Evolutionary conservation across 1,139 yeast genomes (phyloP).

Genomic region (Zygosaccharomyces pseudobailii): DNA sequence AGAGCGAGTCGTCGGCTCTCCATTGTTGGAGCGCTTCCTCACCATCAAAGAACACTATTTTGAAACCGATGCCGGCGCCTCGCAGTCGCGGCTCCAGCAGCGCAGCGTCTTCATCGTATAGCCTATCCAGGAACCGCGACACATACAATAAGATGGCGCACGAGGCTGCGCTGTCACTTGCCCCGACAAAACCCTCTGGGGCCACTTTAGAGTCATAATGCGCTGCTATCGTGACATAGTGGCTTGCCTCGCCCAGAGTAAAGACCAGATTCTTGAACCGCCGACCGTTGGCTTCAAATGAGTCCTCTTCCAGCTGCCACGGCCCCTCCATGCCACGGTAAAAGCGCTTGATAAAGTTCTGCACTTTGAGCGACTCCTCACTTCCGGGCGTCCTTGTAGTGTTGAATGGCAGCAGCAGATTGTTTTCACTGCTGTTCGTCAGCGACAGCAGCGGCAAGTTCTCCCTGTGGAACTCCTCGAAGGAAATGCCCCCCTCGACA

Average conservation of each 20-base stretch:
- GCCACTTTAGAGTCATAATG: constrained; percentile 49
- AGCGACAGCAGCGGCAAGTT: constrained; percentile 16
- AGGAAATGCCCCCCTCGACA: constrained; percentile 1
- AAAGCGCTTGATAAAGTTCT: constrained; percentile 36
- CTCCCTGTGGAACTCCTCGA: constrained; percentile 4
- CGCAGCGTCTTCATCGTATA: constrained; percentile 5
- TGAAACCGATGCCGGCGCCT: constrained; percentile 38
- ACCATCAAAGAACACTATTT: constrained; percentile 53
- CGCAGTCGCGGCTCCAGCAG: constrained; percentile 9
- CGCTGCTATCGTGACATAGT: constrained; percentile 45
- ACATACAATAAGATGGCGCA: constrained; percentile 48
- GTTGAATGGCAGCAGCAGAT: constrained; percentile 33
- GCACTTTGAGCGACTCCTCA: constrained; percentile 37
- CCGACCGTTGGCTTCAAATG: constrained; percentile 37
- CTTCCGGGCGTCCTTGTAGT: constrained; percentile 45
- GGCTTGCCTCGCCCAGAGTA: constrained; percentile 31
- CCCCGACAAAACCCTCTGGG: constrained; percentile 55
- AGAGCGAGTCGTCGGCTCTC: constrained; percentile 48
- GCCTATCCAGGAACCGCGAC: constrained; percentile 35
- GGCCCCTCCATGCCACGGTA: constrained; percentile 25
- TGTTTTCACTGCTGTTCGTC: constrained; percentile 1
- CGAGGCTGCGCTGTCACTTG: constrained; percentile 54
- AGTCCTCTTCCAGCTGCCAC: constrained; percentile 42
- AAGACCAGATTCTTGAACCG: constrained; percentile 46
- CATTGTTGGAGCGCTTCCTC: constrained; percentile 52